Base-by-base conservation (phyloP, 2,329 filamentous ascomycete species). In the Paracamarosporium sp. region DNA sequence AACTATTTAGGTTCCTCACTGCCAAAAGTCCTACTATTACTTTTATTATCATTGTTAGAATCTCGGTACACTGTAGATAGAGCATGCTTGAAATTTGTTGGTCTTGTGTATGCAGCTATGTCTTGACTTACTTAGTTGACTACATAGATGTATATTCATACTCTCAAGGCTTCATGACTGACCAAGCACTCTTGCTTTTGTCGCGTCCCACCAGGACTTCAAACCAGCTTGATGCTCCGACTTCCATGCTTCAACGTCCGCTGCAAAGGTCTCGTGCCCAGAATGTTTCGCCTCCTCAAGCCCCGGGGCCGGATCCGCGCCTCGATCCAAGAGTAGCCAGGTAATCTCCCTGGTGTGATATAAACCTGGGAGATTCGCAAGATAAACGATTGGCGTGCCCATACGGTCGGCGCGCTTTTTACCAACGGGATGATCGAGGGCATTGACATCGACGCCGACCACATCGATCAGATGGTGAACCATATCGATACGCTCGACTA, bases 261-360 rank as follows among this genome's bases (percentile, higher is more conserved):
- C 36, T n/a, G 22, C 35, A 30, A 57, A 57, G 25, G 20, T n/a
- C 7, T 15, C 4, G 22, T 53, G 20, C 3, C 24, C 55, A 4
- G 2, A 2, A 5, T 25, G 5, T 27, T 41, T 36, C 20, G 55
- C 55, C 7, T 15, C 13, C 15, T 44, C 43, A 7, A 57, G 24
- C 4, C 22, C 55, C 6, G 48, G 33, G n/a, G 35, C 25, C 9
- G 55, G 50, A 50, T 57, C 55, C 22, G 55, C 55, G 9, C 55
- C 55, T 50, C 48, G 55, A 50, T 57, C 50, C n/a, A 57, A 28
- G 11, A 57, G 44, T 25, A 53, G 38, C 55, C 55, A 53, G 15
- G 50, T 53, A 11, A 53, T 35, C 36, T 57, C 48, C 11, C 44
- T 12, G 1, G 43, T 51, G 15, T 56, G 15, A 6, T 50, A 20